Percentiles rank a stretch among this genome's conserved stretches.
phyloP scores from a whole-genome alignment of 495 filamentous ascomycete species.

The Cercophora scortea region DNA sequence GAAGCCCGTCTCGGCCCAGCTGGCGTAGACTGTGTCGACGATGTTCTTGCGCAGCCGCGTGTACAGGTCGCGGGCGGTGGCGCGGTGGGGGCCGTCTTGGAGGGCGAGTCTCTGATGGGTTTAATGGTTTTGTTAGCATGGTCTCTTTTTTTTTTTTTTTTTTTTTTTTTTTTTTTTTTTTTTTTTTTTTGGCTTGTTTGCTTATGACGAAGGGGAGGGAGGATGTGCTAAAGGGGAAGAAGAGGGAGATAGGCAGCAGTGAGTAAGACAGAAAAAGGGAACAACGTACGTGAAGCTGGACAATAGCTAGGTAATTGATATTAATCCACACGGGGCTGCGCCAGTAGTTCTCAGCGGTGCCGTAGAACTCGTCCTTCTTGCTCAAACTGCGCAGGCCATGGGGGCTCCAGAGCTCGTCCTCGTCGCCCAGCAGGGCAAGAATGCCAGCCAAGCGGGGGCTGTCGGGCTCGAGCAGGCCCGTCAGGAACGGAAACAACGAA shows the following conservation, averaged over 20 bases:
- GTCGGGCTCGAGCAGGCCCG: slow-evolving; percentile 62
- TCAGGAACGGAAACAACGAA: slow-evolving; percentile 87
- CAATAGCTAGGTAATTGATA: slow-evolving; percentile 86
- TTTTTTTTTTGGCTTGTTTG: too few relatives aligned
- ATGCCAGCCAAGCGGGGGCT: slow-evolving; percentile 64
- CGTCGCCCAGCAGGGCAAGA: slow-evolving; percentile 69
- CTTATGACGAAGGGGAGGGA: too few relatives aligned
- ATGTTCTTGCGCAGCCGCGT: slow-evolving; percentile 70
- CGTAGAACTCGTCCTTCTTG: slow-evolving; percentile 73
- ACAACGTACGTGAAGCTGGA: slow-evolving; percentile 63
- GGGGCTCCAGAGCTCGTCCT: slow-evolving; percentile 79
- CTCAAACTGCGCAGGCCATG: slow-evolving; percentile 84
- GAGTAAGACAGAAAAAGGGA: slow-evolving; percentile 1
- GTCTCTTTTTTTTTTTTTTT: too few relatives aligned
- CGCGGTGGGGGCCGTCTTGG: slow-evolving; percentile 57
- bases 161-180: too few relatives aligned
- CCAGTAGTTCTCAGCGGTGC: slow-evolving; percentile 95
- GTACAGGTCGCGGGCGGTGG: slow-evolving; percentile 67
- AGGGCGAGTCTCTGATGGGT: slow-evolving; percentile 44
- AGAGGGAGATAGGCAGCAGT: background rate
- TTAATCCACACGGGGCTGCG: slow-evolving; percentile 94
- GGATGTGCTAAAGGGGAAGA: too few relatives aligned
- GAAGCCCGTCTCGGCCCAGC: slow-evolving; percentile 88
- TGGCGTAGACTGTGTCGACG: slow-evolving; percentile 78
- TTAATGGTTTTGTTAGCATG: too few relatives aligned